Percentiles rank a stretch among this genome's conserved stretches.
These are phyloP conservation scores for Colletotrichum siamense DNA, from an alignment of 2,329 filamentous ascomycete genomes.

Conservation along the genomic window DNA sequence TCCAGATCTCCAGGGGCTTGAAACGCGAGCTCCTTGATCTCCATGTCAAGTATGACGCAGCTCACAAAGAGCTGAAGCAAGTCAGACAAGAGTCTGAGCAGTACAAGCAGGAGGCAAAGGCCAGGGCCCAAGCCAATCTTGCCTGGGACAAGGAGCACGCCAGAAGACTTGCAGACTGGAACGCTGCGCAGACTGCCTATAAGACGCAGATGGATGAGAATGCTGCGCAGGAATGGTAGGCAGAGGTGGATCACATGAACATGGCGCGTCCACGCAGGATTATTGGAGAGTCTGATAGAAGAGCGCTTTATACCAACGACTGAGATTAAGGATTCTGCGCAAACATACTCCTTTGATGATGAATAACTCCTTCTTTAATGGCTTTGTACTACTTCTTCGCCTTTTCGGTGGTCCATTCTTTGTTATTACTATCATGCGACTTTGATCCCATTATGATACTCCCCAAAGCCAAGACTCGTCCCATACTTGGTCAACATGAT, in stretches of 20 bases:
- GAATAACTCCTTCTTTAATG: background rate
- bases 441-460: background rate
- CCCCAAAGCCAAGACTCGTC: background rate
- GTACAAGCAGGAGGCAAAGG: background rate
- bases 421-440: background rate
- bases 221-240: background rate
- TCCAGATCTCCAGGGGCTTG: accelerated
- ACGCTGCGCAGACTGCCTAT: background rate
- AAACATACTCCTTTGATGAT: background rate
- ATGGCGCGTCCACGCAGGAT: background rate
- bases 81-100: background rate
- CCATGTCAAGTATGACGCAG: background rate
- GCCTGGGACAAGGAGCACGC: background rate
- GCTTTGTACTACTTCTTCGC: background rate
- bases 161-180: no score
- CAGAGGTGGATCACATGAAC: background rate
- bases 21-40: accelerated
- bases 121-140: background rate
- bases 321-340: background rate
- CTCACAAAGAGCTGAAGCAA: background rate
- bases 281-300: background rate
- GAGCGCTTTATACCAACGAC: background rate
- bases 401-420: background rate
- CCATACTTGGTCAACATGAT: background rate
- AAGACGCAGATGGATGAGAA: background rate